These are phyloP conservation scores for Populus alba DNA, from an alignment of 345 rosid genomes.

Conservation along the genomic window DNA sequence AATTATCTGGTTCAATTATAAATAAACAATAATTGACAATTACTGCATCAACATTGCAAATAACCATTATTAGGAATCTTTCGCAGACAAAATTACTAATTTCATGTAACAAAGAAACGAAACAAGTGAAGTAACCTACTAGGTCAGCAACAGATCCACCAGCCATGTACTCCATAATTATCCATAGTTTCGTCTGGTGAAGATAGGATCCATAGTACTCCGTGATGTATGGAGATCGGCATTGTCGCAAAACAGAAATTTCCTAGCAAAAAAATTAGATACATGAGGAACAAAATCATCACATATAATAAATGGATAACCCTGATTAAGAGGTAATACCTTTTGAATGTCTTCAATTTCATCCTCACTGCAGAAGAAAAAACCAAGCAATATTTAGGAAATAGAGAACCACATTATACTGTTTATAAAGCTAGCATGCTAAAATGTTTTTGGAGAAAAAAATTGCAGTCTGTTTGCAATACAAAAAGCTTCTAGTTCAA, in stretches of 20 bases:
- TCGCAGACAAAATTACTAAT: background rate
- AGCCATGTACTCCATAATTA: conserved; percentile 99
- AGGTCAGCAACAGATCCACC: conserved; percentile 99
- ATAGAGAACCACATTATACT: background rate
- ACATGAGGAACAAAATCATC: conserved; percentile 25
- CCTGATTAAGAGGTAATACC: conserved; percentile 44
- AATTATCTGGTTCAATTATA: background rate
- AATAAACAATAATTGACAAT: background rate
- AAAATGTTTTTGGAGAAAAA: background rate
- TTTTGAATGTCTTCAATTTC: conserved; percentile 99
- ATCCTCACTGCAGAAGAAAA: conserved; percentile 70
- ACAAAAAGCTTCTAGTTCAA: background rate
- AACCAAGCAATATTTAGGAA: conserved; percentile 23
- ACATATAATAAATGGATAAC: conserved; percentile 6
- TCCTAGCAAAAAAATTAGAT: conserved; percentile 51
- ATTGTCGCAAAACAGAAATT: conserved; percentile 92
- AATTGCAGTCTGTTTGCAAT: background rate
- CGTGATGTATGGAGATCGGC: conserved; percentile 92
- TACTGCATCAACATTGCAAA: background rate
- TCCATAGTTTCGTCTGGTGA: conserved; percentile 96
- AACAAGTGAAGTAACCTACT: conserved; percentile 53
- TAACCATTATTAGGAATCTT: background rate
- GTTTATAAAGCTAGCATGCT: background rate
- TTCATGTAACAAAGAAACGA: conserved; percentile 18
- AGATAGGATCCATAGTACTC: conserved; percentile 97